These are phyloP conservation scores for Heliosperma pusillum DNA, from an alignment of 148 eudicot genomes.

Conservation along the genomic window DNA sequence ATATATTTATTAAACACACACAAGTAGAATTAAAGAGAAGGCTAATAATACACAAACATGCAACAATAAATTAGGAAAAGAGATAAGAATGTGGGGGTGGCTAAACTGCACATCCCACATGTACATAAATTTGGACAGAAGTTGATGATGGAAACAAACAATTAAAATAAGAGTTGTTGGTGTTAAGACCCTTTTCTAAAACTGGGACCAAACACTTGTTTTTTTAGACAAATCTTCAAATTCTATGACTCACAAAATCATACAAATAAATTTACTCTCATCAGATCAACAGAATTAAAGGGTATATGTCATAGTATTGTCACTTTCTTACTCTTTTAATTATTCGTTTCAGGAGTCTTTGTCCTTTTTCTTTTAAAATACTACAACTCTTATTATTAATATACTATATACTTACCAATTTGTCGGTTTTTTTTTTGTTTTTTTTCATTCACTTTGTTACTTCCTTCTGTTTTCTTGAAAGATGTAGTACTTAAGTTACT, in stretches of 20 bases:
- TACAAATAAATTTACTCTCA: no score
- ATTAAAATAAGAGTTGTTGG: neutral
- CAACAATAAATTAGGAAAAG: no score
- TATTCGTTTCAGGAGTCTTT: neutral
- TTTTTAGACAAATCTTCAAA: conserved; percentile 5
- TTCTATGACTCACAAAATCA: conserved; percentile 25
- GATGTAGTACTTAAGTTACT: no score
- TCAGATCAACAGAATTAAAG: conserved; percentile 21
- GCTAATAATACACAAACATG: neutral
- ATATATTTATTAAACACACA: no score
- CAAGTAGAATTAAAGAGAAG: no score
- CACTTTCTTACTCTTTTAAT: conserved; percentile 8
- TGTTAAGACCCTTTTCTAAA: conserved; percentile 5
- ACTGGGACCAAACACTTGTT: conserved; percentile 19
- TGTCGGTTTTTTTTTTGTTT: no score
- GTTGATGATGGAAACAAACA: conserved; percentile 12
- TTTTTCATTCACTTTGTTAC: no score
- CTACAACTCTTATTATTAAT: no score
- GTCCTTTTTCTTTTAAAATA: neutral
- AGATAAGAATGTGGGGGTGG: neutral
- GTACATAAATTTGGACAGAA: conserved; percentile 11
- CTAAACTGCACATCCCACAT: neutral
- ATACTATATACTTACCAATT: no score
- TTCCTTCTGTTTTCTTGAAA: no score
- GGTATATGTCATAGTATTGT: conserved; percentile 18